A percentile compares a stretch with the other conserved stretches of the same genome.
Evolutionary conservation across 192 early-diverging fungal species (phyloP).

Genomic region (Backusella liffmaniae): DNA sequence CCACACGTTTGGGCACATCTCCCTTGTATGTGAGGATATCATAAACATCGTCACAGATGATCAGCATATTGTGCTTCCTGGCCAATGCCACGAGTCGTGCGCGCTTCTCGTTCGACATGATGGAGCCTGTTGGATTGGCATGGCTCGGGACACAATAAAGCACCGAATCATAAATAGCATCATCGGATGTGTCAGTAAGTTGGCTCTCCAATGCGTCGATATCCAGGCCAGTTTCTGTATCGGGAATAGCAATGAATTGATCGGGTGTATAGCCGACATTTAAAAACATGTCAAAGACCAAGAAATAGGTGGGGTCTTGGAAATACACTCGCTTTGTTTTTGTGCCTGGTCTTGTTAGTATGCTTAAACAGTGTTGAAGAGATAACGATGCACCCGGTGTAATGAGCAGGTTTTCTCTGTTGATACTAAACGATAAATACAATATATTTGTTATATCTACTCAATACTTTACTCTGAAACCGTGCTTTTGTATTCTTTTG

Average conservation of each 20-base stretch:
- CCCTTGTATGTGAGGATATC: conserved; percentile 32
- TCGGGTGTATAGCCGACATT: conserved; percentile 19
- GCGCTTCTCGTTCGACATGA: conserved; percentile 9
- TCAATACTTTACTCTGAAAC: background rate
- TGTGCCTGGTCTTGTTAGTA: conserved; percentile 18
- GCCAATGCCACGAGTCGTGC: conserved; percentile 25
- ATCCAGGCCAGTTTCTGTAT: conserved; percentile 19
- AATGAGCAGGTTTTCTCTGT: conserved; percentile 1
- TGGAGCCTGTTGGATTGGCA: conserved; percentile 32
- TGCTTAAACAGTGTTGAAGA: conserved; percentile 17
- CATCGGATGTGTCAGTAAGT: background rate
- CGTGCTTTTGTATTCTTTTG: conserved; percentile 12
- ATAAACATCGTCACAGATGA: conserved; percentile 40
- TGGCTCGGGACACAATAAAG: conserved; percentile 37
- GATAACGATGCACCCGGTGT: conserved; percentile 32
- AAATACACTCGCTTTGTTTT: conserved; percentile 21
- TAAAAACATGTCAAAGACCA: conserved; percentile 24
- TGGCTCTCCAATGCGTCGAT: background rate
- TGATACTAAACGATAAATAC: background rate
- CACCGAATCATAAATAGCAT: conserved; percentile 8
- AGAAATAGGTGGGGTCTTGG: conserved; percentile 35
- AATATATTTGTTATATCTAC: background rate
- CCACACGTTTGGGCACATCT: conserved; percentile 1
- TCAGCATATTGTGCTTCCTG: conserved; percentile 20
- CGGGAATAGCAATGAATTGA: conserved; percentile 31